These are phyloP conservation scores for Solanum medicagineum DNA, from an alignment of 257 asterid species.

Conservation along the genomic window DNA sequence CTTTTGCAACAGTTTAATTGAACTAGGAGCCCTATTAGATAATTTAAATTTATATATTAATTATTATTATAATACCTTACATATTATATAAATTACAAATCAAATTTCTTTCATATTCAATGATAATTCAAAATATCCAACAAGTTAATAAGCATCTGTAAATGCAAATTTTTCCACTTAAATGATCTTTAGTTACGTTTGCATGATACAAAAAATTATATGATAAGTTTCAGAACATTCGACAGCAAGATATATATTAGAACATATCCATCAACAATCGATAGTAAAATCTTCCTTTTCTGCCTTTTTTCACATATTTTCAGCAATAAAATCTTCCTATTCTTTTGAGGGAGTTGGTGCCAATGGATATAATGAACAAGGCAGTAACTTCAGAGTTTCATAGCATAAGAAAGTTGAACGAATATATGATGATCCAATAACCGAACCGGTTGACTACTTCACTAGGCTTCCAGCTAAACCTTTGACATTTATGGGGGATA, in stretches of 20 bases:
- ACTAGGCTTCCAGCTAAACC: constrained; percentile 81
- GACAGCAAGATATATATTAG: not conserved
- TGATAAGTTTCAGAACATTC: not conserved
- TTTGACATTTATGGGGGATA: constrained; percentile 82
- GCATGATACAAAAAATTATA: too few species aligned
- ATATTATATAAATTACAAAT: too few species aligned
- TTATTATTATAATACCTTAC: too few species aligned
- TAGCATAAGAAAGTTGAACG: constrained; percentile 54
- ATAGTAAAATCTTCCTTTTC: too few species aligned
- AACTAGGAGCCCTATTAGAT: not conserved
- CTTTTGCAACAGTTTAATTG: too few species aligned
- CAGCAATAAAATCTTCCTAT: too few species aligned
- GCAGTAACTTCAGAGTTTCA: constrained; percentile 72
- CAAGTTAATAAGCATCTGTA: not conserved
- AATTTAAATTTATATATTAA: too few species aligned
- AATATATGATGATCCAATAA: constrained; percentile 67
- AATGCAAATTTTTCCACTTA: not conserved
- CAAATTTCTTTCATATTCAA: not conserved
- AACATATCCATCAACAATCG: not conserved
- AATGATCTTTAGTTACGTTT: not conserved
- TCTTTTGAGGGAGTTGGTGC: too few species aligned
- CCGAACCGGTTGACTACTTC: constrained; percentile 73
- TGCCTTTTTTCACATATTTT: too few species aligned
- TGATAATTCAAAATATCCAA: too few species aligned
- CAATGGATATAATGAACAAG: not conserved